Conservation (phyloP, 2,329 filamentous ascomycete genomes). For the Blastomyces silverae region DNA sequence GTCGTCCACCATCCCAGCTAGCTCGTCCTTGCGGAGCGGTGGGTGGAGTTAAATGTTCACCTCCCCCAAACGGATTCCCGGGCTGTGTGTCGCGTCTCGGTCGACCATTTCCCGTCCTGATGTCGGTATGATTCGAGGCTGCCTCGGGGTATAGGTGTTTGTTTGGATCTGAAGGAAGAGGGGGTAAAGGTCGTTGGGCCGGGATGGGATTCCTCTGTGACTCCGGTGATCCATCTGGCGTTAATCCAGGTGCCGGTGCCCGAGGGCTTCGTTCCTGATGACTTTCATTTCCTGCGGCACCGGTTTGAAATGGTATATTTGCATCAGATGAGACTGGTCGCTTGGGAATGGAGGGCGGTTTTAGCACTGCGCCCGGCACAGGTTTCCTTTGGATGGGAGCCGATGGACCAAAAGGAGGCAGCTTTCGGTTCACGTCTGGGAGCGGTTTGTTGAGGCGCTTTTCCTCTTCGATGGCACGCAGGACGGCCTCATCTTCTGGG, state of each 20-base stretch:
- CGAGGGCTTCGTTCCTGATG: not conserved
- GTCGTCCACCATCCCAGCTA: constrained; percentile 11
- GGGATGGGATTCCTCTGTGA: constrained; percentile 8
- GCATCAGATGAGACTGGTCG: constrained; percentile 1
- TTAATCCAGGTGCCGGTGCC: not conserved
- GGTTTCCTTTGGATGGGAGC: constrained; percentile 39
- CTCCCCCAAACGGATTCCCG: not conserved
- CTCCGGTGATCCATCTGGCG: not conserved
- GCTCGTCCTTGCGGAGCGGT: not conserved
- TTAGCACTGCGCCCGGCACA: constrained; percentile 24
- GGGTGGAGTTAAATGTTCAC: not conserved
- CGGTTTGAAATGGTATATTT: not conserved
- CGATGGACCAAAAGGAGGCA: constrained; percentile 27
- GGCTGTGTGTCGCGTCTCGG: not conserved
- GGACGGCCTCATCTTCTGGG: constrained; percentile 48
- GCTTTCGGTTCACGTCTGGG: constrained; percentile 19
- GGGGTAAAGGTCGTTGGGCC: constrained; percentile 13
- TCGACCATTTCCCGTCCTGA: not conserved
- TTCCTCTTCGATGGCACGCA: constrained; percentile 37
- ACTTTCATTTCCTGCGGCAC: not conserved
- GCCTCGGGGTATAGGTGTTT: not conserved
- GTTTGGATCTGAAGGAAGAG: not conserved
- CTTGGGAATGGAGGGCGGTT: constrained; percentile 1
- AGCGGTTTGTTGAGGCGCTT: constrained; percentile 21
- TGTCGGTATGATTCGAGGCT: not conserved